These are phyloP conservation scores for Boletus rubroflammeus DNA, from an alignment of 768 basidiomycete species.

Conservation along the genomic window DNA sequence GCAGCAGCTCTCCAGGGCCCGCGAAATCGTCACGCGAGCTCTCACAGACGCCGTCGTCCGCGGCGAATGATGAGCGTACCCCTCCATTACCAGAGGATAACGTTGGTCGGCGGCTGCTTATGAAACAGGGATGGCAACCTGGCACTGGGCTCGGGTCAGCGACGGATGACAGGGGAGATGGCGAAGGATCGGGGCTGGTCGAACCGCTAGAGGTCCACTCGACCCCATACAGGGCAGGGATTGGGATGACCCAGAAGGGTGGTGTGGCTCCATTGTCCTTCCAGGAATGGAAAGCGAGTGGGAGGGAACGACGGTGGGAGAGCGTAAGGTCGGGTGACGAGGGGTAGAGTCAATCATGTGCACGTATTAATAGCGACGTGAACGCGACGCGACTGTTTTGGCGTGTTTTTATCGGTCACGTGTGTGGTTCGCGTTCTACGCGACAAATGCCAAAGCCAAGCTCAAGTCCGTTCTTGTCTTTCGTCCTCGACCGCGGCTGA, in stretches of 20 bases:
- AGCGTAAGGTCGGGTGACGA: neutral
- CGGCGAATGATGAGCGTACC: slow-evolving; percentile 9
- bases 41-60: slow-evolving; percentile 21
- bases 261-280: neutral
- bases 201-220: slow-evolving; percentile 53
- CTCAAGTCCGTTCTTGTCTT: slow-evolving; percentile 20
- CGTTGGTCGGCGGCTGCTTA: slow-evolving; percentile 62
- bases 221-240: slow-evolving; percentile 46
- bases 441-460: slow-evolving; percentile 23
- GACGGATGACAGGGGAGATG: neutral
- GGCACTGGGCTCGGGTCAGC: slow-evolving; percentile 41
- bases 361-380: slow-evolving; percentile 1
- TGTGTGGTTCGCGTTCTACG: slow-evolving; percentile 38
- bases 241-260: slow-evolving; percentile 42
- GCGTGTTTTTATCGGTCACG: slow-evolving; percentile 35
- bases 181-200: slow-evolving; percentile 36
- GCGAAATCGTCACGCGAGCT: slow-evolving; percentile 9
- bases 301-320: slow-evolving; percentile 39
- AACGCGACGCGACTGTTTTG: slow-evolving; percentile 37
- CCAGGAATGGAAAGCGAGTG: slow-evolving; percentile 33
- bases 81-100: slow-evolving; percentile 55
- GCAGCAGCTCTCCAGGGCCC: slow-evolving; percentile 21
- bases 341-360: neutral
- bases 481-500: slow-evolving; percentile 35
- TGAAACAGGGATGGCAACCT: slow-evolving; percentile 76